phyloP scores from a whole-genome alignment of 805 yeast species.

The Scheffersomyces coipomensis region DNA sequence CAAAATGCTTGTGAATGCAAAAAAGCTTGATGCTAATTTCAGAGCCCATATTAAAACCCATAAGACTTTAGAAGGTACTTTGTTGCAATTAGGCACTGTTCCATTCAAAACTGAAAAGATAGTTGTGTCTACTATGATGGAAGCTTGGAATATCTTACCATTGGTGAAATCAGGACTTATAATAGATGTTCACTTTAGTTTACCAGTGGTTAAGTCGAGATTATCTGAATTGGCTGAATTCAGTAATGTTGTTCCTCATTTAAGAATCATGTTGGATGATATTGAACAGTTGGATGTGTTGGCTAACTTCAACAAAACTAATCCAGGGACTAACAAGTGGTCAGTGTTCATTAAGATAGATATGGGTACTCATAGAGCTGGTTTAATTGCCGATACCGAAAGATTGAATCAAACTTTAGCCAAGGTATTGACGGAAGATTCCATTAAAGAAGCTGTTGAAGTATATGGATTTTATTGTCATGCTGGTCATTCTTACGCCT shows the following conservation, averaged over 20 bases:
- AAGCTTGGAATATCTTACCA: slow-evolving; percentile 55
- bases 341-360: slow-evolving; percentile 66
- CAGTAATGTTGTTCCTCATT: slow-evolving; percentile 36
- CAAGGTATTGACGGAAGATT: slow-evolving; percentile 20
- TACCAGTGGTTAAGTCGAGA: slow-evolving; percentile 48
- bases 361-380: slow-evolving; percentile 74
- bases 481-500: slow-evolving; percentile 72
- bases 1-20: slow-evolving; percentile 48
- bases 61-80: slow-evolving; percentile 61
- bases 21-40: slow-evolving; percentile 41
- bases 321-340: slow-evolving; percentile 44
- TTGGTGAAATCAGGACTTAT: slow-evolving; percentile 37
- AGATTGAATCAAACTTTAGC: slow-evolving; percentile 36
- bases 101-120: slow-evolving; percentile 43
- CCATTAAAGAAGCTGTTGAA: slow-evolving; percentile 30
- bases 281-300: slow-evolving; percentile 53
- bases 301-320: slow-evolving; percentile 27
- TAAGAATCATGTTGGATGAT: slow-evolving; percentile 63
- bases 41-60: slow-evolving; percentile 79
- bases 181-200: slow-evolving; percentile 29
- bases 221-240: slow-evolving; percentile 48
- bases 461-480: slow-evolving; percentile 74
- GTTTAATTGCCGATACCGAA: slow-evolving; percentile 34
- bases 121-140: slow-evolving; percentile 68
- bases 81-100: slow-evolving; percentile 45